Evolutionary conservation across 2,329 filamentous ascomycete species (phyloP), one percentile per base, ranked within the genome.

Genomic region (Penicillium polonicum): DNA sequence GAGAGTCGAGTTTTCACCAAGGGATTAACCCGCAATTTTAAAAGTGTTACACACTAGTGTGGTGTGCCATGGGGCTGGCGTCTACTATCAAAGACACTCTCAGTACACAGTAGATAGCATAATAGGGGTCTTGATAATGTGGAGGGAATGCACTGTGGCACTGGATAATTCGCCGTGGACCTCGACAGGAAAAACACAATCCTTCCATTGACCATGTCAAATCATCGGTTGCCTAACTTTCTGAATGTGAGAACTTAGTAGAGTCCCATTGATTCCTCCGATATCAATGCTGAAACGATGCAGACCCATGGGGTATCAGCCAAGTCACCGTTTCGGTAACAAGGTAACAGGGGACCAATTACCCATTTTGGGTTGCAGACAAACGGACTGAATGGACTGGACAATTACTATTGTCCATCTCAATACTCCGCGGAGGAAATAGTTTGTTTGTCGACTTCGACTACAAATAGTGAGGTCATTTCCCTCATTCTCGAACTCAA

Each of bases 401-500:
- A 52, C 19, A 44, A 25, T 43, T 17, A 23, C 38, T 35, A 52
- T 52, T 44, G 38, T 52, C 38, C 39, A 31, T 21, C 35, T 41
- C 23, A 44, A 44, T 52, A 43, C 19, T 44, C 49, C 49, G 49
- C 15, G n/a, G 36, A n/a, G 49, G 13, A 7, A n/a, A 23, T 25
- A 5, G 10, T 25, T 44, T 52, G 38, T 33, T 43, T 52, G 48
- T 51, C 51, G 38, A 46, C 25, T 21, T 56, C 46, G 25, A 54
- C 48, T 62, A 62, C 46, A 61, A 61, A 61, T 62, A 62, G 41
- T 52, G 51, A 49, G 48, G 25, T 60, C 49, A 35, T 55, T 23
- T 15, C 33, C 43, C 21, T 38, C 36, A 42, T 39, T 21, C 25
- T 42, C 33, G 31, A 19, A 19, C 44, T 51, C 46, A 49, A 52